Evolutionary conservation across 345 rosid species (phyloP).

Genomic region (Dimocarpus longan): DNA sequence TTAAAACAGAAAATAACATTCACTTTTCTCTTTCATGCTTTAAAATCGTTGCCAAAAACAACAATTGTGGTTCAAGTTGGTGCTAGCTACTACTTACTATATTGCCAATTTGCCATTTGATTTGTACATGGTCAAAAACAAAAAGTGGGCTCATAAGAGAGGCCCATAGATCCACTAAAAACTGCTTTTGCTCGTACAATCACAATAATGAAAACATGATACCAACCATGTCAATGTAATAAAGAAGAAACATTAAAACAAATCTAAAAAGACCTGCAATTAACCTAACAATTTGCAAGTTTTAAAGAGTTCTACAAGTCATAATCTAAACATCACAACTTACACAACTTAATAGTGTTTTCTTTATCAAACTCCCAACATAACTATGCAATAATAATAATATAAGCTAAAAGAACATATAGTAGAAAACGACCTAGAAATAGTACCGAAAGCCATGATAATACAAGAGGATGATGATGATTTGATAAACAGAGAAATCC

Average conservation of each 20-base stretch:
- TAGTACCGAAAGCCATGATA: conserved; percentile 24
- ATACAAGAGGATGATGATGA: conserved; percentile 15
- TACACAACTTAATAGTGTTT: conserved; percentile 23
- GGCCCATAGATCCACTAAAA: not conserved
- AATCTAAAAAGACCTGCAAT: not conserved
- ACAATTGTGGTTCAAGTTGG: not conserved
- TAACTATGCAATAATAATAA: conserved; percentile 25
- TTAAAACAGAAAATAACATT: not conserved
- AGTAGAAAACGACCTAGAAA: conserved; percentile 25
- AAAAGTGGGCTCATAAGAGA: too few species aligned
- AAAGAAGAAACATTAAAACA: not conserved
- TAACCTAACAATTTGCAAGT: not conserved
- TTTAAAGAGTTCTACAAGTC: conserved; percentile 13
- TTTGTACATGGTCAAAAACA: not conserved
- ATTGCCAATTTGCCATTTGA: not conserved
- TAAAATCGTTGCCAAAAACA: not conserved
- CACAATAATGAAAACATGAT: not conserved
- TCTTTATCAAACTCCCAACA: conserved; percentile 17
- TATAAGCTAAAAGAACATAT: not conserved
- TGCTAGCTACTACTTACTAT: not conserved
- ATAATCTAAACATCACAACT: conserved; percentile 22
- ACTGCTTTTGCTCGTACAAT: not conserved
- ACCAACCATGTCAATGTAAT: not conserved
- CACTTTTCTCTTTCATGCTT: too few species aligned
- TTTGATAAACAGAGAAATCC: conserved; percentile 25